Percentiles rank a stretch among this genome's conserved stretches.
phyloP scores from a whole-genome alignment of 441 rosid species.

The Dalechampia spathulata region DNA sequence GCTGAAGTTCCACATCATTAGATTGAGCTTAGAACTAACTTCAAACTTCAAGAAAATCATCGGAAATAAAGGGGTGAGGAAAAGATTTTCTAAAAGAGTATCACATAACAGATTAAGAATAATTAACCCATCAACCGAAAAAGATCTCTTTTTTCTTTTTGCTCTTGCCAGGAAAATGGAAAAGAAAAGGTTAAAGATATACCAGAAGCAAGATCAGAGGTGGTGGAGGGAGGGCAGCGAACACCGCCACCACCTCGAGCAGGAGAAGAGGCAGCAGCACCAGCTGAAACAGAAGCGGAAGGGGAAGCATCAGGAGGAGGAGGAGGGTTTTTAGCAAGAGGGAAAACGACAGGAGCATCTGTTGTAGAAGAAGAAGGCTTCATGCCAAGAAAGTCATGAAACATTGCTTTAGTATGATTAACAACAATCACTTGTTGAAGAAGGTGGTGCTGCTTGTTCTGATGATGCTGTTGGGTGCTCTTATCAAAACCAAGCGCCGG shows the following conservation, averaged over 20 bases:
- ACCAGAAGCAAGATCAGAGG: slow-evolving; percentile 84
- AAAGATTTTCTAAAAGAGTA: too few relatives aligned
- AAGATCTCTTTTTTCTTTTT: neutral
- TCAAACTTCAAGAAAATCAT: neutral
- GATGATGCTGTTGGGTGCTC: neutral
- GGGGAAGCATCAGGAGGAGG: slow-evolving; percentile 26
- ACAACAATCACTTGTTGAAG: neutral
- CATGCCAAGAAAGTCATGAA: slow-evolving; percentile 81
- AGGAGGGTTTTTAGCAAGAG: slow-evolving; percentile 22
- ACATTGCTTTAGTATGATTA: slow-evolving; percentile 43
- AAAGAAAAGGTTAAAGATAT: slow-evolving; percentile 11
- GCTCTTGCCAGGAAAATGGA: neutral
- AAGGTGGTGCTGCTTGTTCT: neutral
- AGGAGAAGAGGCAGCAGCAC: slow-evolving; percentile 33
- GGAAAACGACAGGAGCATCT: slow-evolving; percentile 32
- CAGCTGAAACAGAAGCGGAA: slow-evolving; percentile 37
- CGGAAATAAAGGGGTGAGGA: neutral
- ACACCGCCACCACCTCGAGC: slow-evolving; percentile 45
- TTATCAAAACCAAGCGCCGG: neutral
- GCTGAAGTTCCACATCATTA: neutral
- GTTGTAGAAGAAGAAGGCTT: slow-evolving; percentile 22
- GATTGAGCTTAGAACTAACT: neutral
- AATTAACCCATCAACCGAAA: neutral
- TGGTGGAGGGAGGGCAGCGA: slow-evolving; percentile 55
- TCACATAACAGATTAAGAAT: too few relatives aligned